phyloP scores from a whole-genome alignment of 2,329 filamentous ascomycete species.

The Ceratocystis alfenasii region DNA sequence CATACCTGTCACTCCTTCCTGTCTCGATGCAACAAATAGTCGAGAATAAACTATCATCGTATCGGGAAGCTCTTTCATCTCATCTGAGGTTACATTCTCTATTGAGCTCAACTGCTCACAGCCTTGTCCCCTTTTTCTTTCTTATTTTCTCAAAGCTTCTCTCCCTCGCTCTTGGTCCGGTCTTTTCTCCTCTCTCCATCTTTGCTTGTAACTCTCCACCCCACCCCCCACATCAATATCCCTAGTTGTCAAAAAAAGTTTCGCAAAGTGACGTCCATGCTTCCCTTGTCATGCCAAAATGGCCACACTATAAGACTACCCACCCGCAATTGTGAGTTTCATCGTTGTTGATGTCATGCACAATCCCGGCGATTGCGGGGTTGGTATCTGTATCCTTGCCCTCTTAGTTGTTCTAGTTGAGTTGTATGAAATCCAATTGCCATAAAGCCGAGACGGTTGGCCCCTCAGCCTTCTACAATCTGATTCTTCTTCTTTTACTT shows the following conservation, averaged over 20 bases:
- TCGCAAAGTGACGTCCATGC: conserved; percentile 7
- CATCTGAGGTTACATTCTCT: background rate
- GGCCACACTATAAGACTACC: conserved; percentile 15
- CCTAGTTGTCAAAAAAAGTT: conserved; percentile 8
- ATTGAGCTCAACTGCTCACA: background rate
- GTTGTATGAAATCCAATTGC: background rate
- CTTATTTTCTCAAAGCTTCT: conserved; percentile 4
- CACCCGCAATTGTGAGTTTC: conserved; percentile 3
- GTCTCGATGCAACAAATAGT: background rate
- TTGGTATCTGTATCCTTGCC: conserved; percentile 8
- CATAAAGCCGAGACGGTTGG: background rate
- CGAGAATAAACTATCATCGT: background rate
- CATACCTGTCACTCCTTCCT: background rate
- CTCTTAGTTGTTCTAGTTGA: background rate
- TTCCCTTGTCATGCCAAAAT: conserved; percentile 10
- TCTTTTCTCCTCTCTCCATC: background rate
- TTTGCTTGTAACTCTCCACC: background rate
- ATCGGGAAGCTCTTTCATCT: background rate
- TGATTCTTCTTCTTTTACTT: background rate
- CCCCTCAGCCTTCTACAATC: background rate
- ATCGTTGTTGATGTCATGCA: conserved; percentile 12
- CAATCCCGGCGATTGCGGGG: conserved; percentile 10
- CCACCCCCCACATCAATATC: background rate
- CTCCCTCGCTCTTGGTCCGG: background rate
- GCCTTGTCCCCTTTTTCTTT: conserved; percentile 2